These are phyloP conservation scores for Raphanus raphanistrum DNA, from an alignment of 345 rosid species.

Conservation along the genomic window DNA sequence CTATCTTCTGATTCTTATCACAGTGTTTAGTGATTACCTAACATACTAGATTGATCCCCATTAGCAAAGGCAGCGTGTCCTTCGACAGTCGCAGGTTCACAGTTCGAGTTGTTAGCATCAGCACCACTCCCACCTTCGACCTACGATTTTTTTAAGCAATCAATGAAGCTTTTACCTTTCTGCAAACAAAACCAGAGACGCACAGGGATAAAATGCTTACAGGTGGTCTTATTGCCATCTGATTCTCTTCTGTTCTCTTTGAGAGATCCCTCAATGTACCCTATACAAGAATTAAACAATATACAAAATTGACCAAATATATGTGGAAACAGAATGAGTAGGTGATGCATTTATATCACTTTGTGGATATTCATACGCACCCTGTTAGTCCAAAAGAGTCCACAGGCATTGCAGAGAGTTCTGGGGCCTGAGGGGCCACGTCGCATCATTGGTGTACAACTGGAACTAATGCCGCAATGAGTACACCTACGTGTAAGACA, in stretches of 20 bases:
- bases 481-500: slow-evolving; percentile 57
- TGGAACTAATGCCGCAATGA: slow-evolving; percentile 88
- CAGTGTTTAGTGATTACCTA: slow-evolving; percentile 31
- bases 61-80: slow-evolving; percentile 17
- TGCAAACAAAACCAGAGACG: neutral
- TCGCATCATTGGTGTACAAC: slow-evolving; percentile 96
- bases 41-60: slow-evolving; percentile 21
- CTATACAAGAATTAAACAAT: slow-evolving; percentile 14
- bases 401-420: slow-evolving; percentile 98
- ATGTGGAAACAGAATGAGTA: neutral
- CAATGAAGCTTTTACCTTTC: neutral
- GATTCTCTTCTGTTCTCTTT: slow-evolving; percentile 36
- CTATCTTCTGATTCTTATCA: slow-evolving; percentile 24
- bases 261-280: slow-evolving; percentile 42
- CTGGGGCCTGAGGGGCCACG: slow-evolving; percentile 98
- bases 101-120: slow-evolving; percentile 19
- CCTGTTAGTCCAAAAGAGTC: slow-evolving; percentile 93
- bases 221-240: slow-evolving; percentile 4
- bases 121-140: slow-evolving; percentile 24
- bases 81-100: slow-evolving; percentile 14
- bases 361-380: slow-evolving; percentile 43
- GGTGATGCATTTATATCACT: slow-evolving; percentile 3
- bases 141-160: slow-evolving; percentile 17
- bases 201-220: slow-evolving; percentile 13
- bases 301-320: neutral